Evolutionary conservation across 441 rosid species (phyloP).

Genomic region (Erodium chrysanthum): DNA sequence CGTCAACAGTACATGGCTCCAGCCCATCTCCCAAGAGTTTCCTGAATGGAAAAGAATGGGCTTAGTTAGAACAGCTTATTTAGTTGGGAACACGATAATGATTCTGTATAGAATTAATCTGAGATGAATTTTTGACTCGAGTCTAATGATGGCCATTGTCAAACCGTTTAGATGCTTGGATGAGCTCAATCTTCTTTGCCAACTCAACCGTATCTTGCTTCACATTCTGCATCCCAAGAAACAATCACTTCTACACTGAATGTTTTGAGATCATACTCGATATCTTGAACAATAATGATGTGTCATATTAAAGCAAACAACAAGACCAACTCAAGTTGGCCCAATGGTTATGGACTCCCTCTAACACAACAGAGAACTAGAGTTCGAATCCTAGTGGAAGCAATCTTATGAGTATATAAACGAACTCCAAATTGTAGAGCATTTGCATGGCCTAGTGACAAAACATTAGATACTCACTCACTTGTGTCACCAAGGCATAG

Average conservation of each 20-base stretch:
- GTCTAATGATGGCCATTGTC: background rate
- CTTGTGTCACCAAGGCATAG: slow-evolving; percentile 48
- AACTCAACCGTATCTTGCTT: slow-evolving; percentile 37
- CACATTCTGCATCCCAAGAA: slow-evolving; percentile 26
- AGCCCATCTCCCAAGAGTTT: slow-evolving; percentile 53
- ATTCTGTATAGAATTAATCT: background rate
- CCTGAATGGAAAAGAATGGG: slow-evolving; percentile 23
- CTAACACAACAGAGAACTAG: no score
- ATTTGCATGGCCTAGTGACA: no score
- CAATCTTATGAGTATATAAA: no score
- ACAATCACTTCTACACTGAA: background rate
- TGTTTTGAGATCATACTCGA: background rate
- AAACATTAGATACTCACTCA: slow-evolving; percentile 24
- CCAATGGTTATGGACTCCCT: no score
- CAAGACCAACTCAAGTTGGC: no score
- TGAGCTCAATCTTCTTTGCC: slow-evolving; percentile 48
- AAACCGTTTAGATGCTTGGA: slow-evolving; percentile 54
- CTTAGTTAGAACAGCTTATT: background rate
- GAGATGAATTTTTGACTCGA: background rate
- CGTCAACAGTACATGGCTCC: slow-evolving; percentile 45
- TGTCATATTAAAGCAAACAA: no score
- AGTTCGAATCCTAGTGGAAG: no score
- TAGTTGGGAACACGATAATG: background rate
- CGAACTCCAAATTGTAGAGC: no score
- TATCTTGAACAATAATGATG: no score